A percentile compares a stretch with the other conserved stretches of the same genome.
Evolutionary conservation across 108 stramenopile species (phyloP).

Genomic region (Cylindrotheca closterium): DNA sequence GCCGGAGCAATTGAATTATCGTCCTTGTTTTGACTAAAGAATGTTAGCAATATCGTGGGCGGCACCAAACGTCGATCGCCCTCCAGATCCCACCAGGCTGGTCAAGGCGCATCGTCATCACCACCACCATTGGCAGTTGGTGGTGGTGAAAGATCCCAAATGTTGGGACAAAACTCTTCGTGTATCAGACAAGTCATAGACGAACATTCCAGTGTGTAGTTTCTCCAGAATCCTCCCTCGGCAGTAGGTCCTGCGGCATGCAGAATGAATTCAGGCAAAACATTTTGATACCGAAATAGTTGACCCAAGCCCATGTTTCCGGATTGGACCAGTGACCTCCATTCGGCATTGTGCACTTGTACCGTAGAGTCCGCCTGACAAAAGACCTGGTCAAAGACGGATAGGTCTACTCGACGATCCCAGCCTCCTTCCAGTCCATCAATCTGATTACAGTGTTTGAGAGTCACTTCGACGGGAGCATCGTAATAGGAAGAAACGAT

Average conservation of each 20-base stretch:
- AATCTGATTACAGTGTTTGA: constrained; percentile 50
- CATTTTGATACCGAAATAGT: constrained; percentile 74
- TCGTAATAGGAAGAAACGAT: constrained; percentile 82
- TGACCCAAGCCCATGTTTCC: constrained; percentile 79
- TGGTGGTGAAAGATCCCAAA: constrained; percentile 31
- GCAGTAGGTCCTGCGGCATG: constrained; percentile 49
- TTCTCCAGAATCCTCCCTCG: constrained; percentile 44
- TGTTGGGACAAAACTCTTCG: constrained; percentile 30
- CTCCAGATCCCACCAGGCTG: no score
- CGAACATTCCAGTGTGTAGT: constrained; percentile 39
- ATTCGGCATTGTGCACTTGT: constrained; percentile 43
- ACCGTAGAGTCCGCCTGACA: constrained; percentile 74
- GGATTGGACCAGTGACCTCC: constrained; percentile 57
- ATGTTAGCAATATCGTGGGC: no score
- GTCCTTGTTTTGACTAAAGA: no score
- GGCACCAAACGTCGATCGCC: no score
- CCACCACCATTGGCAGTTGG: not conserved
- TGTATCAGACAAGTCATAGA: constrained; percentile 35
- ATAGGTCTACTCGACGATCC: constrained; percentile 27
- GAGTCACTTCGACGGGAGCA: constrained; percentile 67
- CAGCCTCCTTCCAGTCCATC: constrained; percentile 6
- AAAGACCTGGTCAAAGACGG: constrained; percentile 32
- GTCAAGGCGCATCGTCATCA: no score
- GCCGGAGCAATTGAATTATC: no score
- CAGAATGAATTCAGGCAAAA: constrained; percentile 69